Conservation (phyloP, 2,329 filamentous ascomycete genomes). For the Madurella fahalii region DNA sequence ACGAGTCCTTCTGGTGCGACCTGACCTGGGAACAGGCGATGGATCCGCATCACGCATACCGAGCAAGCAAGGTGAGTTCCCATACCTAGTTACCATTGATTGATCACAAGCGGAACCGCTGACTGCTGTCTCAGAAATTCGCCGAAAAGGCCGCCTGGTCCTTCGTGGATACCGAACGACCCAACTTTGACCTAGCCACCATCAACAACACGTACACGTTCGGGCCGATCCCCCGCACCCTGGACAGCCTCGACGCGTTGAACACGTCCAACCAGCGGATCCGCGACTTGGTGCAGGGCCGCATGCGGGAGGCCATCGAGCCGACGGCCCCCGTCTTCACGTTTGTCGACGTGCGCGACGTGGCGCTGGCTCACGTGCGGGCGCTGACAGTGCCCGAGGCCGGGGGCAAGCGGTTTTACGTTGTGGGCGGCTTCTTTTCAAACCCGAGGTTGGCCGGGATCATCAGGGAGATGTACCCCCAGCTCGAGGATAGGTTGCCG, state of each 20-base stretch:
- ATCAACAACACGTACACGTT: constrained; percentile 61
- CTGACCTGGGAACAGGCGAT: constrained; percentile 36
- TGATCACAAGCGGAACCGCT: neutral
- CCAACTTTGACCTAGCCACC: constrained; percentile 56
- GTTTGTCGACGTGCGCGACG: constrained; percentile 59
- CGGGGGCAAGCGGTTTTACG: constrained; percentile 59
- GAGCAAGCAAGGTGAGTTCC: constrained; percentile 43
- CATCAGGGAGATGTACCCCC: constrained; percentile 51
- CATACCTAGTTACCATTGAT: neutral
- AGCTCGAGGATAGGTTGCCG: constrained; percentile 48
- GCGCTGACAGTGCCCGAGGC: constrained; percentile 54
- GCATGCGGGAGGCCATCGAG: constrained; percentile 53
- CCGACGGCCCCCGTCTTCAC: constrained; percentile 54
- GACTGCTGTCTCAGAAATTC: constrained; percentile 38
- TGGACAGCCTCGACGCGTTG: constrained; percentile 58
- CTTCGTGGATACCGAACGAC: constrained; percentile 52
- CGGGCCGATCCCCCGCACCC: constrained; percentile 60
- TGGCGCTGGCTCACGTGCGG: constrained; percentile 60
- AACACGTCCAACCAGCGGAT: constrained; percentile 72
- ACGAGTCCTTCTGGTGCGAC: constrained; percentile 38
- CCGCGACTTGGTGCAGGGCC: constrained; percentile 59
- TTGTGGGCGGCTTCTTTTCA: constrained; percentile 56
- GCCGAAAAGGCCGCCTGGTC: constrained; percentile 65
- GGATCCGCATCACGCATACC: constrained; percentile 29
- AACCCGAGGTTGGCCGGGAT: constrained; percentile 57